phyloP scores from a whole-genome alignment of 2,329 filamentous ascomycete genomes.

The Botrytis fragariae region DNA sequence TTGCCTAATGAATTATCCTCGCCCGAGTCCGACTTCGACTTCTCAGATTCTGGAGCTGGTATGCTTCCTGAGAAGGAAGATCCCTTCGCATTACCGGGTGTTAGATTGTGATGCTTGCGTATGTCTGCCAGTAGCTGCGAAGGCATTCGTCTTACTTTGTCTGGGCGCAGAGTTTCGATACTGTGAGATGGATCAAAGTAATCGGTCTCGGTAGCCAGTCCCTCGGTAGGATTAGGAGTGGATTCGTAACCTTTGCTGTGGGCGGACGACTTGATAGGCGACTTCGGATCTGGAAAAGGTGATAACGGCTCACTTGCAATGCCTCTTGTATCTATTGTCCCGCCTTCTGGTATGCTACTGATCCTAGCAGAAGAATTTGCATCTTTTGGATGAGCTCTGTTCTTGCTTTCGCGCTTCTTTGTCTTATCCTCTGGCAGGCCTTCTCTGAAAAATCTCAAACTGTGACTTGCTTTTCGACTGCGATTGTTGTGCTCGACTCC shows the following conservation, averaged over 20 bases:
- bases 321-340: conserved; percentile 7
- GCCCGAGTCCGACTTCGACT: conserved; percentile 23
- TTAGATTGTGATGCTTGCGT: conserved; percentile 37
- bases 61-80: conserved; percentile 38
- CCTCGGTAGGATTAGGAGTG: conserved; percentile 25
- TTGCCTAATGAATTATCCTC: conserved; percentile 8
- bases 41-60: conserved; percentile 35
- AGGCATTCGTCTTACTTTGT: conserved; percentile 32
- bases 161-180: conserved; percentile 26
- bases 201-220: conserved; percentile 31
- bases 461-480: conserved; percentile 67
- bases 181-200: conserved; percentile 30
- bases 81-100: conserved; percentile 33
- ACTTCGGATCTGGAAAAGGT: conserved; percentile 20
- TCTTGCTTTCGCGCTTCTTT: conserved; percentile 50
- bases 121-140: conserved; percentile 37
- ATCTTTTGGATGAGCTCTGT: conserved; percentile 37
- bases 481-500: conserved; percentile 61
- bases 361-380: conserved; percentile 16
- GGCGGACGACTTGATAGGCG: neutral
- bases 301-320: conserved; percentile 18
- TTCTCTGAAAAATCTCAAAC: conserved; percentile 65
- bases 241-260: neutral
- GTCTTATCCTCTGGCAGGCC: conserved; percentile 58
- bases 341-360: conserved; percentile 10